These are phyloP conservation scores for Cantharellus anzutake DNA, from an alignment of 768 basidiomycete species.

Conservation along the genomic window DNA sequence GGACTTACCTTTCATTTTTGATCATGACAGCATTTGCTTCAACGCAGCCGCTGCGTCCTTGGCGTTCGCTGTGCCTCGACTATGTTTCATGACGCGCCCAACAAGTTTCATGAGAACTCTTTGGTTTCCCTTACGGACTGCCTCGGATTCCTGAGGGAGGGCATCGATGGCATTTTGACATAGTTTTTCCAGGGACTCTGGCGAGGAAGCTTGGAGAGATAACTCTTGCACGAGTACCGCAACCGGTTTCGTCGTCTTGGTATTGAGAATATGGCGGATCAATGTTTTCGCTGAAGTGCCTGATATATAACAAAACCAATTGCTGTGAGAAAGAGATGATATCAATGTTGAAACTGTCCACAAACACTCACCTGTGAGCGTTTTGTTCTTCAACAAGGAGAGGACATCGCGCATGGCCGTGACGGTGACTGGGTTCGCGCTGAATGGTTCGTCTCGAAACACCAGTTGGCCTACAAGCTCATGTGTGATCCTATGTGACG, in stretches of 20 bases:
- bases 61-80: slow-evolving; percentile 64
- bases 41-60: slow-evolving; percentile 33
- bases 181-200: slow-evolving; percentile 27
- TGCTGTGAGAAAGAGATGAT: not conserved
- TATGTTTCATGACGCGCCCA: slow-evolving; percentile 70
- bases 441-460: slow-evolving; percentile 34
- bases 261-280: slow-evolving; percentile 47
- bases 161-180: slow-evolving; percentile 46
- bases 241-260: slow-evolving; percentile 18
- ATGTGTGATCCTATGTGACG: slow-evolving; percentile 54
- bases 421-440: slow-evolving; percentile 37
- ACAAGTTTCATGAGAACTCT: slow-evolving; percentile 68
- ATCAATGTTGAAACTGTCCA: slow-evolving; percentile 6
- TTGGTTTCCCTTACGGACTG: slow-evolving; percentile 45
- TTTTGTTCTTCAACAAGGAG: slow-evolving; percentile 44
- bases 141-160: slow-evolving; percentile 47
- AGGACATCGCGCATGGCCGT: slow-evolving; percentile 58
- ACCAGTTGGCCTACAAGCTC: slow-evolving; percentile 68
- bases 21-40: slow-evolving; percentile 7
- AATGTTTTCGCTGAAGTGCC: slow-evolving; percentile 65
- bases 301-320: slow-evolving; percentile 13
- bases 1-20: not conserved
- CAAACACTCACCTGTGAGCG: slow-evolving; percentile 41
- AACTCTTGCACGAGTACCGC: slow-evolving; percentile 30
- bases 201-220: slow-evolving; percentile 23